Evolutionary conservation across 2,329 filamentous ascomycete genomes (phyloP).

Genomic region (Colletotrichum ledebouriae): DNA sequence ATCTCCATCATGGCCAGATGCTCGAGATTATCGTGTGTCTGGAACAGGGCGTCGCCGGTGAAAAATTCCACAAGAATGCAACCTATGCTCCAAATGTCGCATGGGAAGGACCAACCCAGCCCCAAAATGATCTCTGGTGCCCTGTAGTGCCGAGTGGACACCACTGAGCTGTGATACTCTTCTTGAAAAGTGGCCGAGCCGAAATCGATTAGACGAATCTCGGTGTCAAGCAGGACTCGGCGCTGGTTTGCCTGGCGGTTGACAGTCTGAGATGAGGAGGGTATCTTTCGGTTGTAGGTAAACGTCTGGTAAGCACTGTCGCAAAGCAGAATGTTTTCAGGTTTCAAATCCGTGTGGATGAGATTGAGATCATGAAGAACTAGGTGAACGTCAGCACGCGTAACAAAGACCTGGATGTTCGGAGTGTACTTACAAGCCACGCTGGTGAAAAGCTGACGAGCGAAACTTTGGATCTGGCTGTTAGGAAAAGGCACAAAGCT

Average conservation of each 20-base stretch:
- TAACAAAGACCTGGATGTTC: neutral
- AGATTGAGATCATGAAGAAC: slow-evolving; percentile 97
- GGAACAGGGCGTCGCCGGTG: slow-evolving; percentile 78
- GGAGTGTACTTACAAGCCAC: slow-evolving; percentile 85
- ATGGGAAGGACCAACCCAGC: slow-evolving; percentile 78
- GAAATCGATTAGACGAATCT: slow-evolving; percentile 79
- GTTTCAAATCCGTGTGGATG: slow-evolving; percentile 88
- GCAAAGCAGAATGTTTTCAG: slow-evolving; percentile 78
- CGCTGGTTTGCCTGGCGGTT: slow-evolving; percentile 73
- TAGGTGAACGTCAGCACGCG: slow-evolving; percentile 53
- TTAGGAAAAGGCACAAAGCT: slow-evolving; percentile 97
- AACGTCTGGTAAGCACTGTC: slow-evolving; percentile 77
- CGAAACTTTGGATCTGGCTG: slow-evolving; percentile 98
- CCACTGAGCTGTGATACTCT: slow-evolving; percentile 79
- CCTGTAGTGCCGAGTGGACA: slow-evolving; percentile 78
- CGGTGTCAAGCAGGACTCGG: slow-evolving; percentile 75
- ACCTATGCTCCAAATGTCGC: slow-evolving; percentile 81
- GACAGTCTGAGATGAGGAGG: slow-evolving; percentile 73
- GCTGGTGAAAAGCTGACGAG: slow-evolving; percentile 95
- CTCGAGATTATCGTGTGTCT: slow-evolving; percentile 80
- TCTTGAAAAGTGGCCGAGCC: slow-evolving; percentile 80
- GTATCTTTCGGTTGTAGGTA: slow-evolving; percentile 78
- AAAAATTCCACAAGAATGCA: slow-evolving; percentile 81
- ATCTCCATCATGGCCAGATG: slow-evolving; percentile 83
- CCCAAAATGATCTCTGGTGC: slow-evolving; percentile 80